Percentiles rank a stretch among this genome's conserved stretches.
Conservation (phyloP, 257 asterid species). For the Primulina huaijiensis region DNA sequence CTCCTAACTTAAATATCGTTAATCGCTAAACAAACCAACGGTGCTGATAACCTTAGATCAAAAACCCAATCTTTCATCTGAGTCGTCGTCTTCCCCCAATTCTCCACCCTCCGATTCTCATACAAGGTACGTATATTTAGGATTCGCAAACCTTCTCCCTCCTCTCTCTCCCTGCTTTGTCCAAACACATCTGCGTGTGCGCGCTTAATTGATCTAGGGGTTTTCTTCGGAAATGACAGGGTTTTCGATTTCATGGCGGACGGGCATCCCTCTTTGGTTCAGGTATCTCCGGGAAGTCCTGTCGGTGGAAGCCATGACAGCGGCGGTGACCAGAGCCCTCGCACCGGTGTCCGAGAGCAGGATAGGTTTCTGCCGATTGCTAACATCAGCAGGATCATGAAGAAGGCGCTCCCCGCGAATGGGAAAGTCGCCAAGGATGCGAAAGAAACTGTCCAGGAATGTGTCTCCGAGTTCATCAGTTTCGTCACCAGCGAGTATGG, state of each 20-base stretch:
- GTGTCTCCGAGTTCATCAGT: constrained; percentile 82
- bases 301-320: constrained; percentile 70
- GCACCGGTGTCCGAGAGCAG: constrained; percentile 71
- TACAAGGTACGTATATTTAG: constrained; percentile 25
- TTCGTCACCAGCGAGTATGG: constrained; percentile 85
- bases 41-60: constrained; percentile 55
- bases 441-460: constrained; percentile 85
- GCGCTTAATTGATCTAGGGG: constrained; percentile 24
- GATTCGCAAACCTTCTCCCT: background rate
- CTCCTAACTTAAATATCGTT: background rate
- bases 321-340: constrained; percentile 75
- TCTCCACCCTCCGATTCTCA: constrained; percentile 81
- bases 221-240: constrained; percentile 5
- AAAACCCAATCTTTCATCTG: constrained; percentile 53
- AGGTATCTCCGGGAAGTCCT: constrained; percentile 55
- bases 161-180: background rate
- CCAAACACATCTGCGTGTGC: background rate
- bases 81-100: constrained; percentile 68
- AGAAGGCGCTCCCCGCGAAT: constrained; percentile 71
- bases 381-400: constrained; percentile 79
- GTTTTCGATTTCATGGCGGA: constrained; percentile 48
- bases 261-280: constrained; percentile 39
- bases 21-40: constrained; percentile 45
- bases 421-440: constrained; percentile 86
- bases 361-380: constrained; percentile 81